Evolutionary conservation across 192 early-diverging fungal species (phyloP).

Genomic region (Coemansia sp.): DNA sequence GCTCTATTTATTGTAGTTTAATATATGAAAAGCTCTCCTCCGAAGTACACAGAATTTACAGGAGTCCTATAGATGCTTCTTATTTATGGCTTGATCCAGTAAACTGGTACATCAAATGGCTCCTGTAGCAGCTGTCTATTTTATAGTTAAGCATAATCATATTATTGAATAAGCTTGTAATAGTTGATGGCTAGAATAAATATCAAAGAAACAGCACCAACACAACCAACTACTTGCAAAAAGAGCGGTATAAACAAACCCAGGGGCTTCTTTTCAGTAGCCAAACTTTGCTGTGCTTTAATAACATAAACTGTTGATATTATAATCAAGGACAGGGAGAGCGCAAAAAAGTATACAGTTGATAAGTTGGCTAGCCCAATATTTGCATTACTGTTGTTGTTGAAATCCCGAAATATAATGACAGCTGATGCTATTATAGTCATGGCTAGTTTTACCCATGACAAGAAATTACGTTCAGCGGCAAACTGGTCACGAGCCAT

Average conservation of each 20-base stretch:
- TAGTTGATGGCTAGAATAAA: constrained; percentile 25
- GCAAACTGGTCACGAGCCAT: constrained; percentile 54
- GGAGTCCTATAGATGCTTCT: no score
- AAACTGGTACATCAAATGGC: constrained; percentile 29
- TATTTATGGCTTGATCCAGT: no score
- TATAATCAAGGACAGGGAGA: constrained; percentile 21
- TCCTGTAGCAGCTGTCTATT: constrained; percentile 31
- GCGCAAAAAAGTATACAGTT: constrained; percentile 20
- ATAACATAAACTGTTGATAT: constrained; percentile 26
- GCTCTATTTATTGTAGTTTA: no score
- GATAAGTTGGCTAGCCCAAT: constrained; percentile 13
- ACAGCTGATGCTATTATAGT: constrained; percentile 18
- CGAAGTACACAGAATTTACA: no score
- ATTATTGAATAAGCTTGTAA: not conserved
- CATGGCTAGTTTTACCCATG: constrained; percentile 47
- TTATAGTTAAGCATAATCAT: constrained; percentile 26
- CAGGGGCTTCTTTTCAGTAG: constrained; percentile 17
- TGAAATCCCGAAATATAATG: constrained; percentile 20
- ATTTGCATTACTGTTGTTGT: not conserved
- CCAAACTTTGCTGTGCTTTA: constrained; percentile 16
- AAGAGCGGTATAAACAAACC: constrained; percentile 23
- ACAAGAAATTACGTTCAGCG: constrained; percentile 45
- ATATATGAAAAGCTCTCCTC: no score
- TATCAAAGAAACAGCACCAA: constrained; percentile 31
- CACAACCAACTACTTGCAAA: constrained; percentile 22